Evolutionary conservation across 1,139 yeast species (phyloP).

Genomic region (Protomyces macrosporus): DNA sequence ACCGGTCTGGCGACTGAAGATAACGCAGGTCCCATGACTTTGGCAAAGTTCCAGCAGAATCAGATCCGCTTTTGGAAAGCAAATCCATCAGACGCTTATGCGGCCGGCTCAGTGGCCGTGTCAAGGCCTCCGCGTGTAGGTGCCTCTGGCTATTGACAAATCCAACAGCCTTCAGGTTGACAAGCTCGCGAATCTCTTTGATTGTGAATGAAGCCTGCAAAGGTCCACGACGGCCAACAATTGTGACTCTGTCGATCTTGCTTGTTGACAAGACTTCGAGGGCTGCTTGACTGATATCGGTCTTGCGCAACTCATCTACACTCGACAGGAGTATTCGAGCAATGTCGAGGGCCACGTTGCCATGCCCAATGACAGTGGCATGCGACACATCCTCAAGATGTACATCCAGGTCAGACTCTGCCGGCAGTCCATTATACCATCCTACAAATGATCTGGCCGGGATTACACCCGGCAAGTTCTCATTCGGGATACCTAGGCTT

Average conservation of each 20-base stretch:
- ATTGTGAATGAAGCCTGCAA: constrained; percentile 75
- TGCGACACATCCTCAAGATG: constrained; percentile 55
- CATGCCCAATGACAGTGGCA: constrained; percentile 88
- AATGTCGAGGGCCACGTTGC: constrained; percentile 93
- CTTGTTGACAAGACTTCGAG: constrained; percentile 50
- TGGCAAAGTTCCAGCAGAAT: neutral
- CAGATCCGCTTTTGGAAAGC: constrained; percentile 46
- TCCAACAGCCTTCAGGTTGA: constrained; percentile 56
- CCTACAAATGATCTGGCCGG: constrained; percentile 85
- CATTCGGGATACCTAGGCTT: constrained; percentile 56
- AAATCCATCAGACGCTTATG: constrained; percentile 65
- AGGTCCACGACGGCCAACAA: constrained; percentile 83
- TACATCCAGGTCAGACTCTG: constrained; percentile 46
- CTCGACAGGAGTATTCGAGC: constrained; percentile 70
- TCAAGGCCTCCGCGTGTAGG: constrained; percentile 38
- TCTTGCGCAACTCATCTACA: constrained; percentile 46
- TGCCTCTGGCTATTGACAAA: constrained; percentile 53
- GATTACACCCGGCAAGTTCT: constrained; percentile 56
- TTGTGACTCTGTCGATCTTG: constrained; percentile 55
- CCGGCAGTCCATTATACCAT: constrained; percentile 94
- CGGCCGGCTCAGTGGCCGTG: constrained; percentile 50
- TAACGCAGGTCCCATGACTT: constrained; percentile 63
- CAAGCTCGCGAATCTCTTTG: constrained; percentile 80
- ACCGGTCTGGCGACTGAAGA: constrained; percentile 58
- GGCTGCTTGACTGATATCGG: constrained; percentile 71